Evolutionary conservation across 371 early-diverging fungal genomes (phyloP), one percentile per base, ranked within the genome.

Genomic region (Lichtheimia ramosa): DNA sequence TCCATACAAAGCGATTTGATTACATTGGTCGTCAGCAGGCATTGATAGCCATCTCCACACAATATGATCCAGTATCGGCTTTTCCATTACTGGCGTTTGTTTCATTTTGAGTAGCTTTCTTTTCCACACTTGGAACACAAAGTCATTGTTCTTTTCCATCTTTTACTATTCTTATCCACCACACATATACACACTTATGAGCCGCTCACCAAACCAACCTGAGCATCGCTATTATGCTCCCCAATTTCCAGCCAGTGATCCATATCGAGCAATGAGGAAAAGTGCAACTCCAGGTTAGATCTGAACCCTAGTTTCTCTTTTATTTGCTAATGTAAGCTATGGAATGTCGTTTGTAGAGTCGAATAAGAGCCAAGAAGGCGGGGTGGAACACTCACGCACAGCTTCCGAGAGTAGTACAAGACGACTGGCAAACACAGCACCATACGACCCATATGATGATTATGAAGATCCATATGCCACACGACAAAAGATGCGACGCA

Each of bases 361-460:
- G 1, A 18, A 12, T 7, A 14, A 46, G 2, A 18, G 46, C 46
- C 15, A n/a, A 46, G n/a, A 16, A 46, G 46, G 18, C 46, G 21
- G 46, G 21, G 46, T 21, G 5, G 46, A 18, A 18, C 46, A n/a
- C 21, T 46, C 46, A 46, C 69, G 77, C 58, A 65, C 77, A 23
- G 65, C 65, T 8, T 77, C 74, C 23, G 77, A 77, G 51, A 74
- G 72, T 28, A 77, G 77, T 40, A 74, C 72, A 4, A 10, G 46
- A n/a, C 46, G 46, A 8, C 16, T 46, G 10, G 46, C 46, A 0
- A 34, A 34, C 10, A 46, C 46, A 21, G 16, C 10, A 13, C 46
- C 18, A 21, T 46, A 46, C 10, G 10, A 46, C 10, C n/a, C 21
- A 18, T 46, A 46, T 16, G 39, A 55, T 24, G 56, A 41, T 14